These are phyloP conservation scores for Pseudisothecium myosuroides DNA, from an alignment of 225 moss, liverwort and hornwort genomes.

Conservation along the genomic window DNA sequence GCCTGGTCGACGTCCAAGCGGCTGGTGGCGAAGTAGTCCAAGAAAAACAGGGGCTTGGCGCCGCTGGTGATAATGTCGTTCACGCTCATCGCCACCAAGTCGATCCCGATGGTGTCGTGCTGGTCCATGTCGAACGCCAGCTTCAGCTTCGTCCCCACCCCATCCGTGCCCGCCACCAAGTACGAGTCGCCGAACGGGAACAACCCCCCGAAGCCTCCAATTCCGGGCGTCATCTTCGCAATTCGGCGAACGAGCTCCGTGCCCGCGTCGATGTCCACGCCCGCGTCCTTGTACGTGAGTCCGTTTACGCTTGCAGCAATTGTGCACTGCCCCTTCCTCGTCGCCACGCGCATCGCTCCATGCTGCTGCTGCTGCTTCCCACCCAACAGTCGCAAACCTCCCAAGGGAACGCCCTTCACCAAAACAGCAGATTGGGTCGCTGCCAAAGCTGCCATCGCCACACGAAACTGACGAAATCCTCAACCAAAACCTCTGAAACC, in stretches of 20 bases:
- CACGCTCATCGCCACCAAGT: conserved; percentile 98
- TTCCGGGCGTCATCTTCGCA: conserved; percentile 80
- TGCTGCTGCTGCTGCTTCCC: background rate
- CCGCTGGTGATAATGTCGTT: conserved; percentile 91
- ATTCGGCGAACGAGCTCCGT: conserved; percentile 83
- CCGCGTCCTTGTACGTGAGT: conserved; percentile 84
- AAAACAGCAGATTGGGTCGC: background rate
- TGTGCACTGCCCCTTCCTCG: background rate
- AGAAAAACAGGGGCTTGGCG: conserved; percentile 78
- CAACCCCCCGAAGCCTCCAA: conserved; percentile 88
- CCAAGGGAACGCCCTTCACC: background rate
- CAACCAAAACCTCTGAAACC: background rate
- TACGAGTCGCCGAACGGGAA: conserved; percentile 81
- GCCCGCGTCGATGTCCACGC: conserved; percentile 96
- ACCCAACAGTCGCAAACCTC: background rate
- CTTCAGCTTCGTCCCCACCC: conserved; percentile 95
- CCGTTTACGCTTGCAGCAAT: conserved; percentile 16
- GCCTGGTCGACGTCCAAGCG: conserved; percentile 79
- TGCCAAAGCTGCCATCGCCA: background rate
- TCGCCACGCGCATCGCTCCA: background rate
- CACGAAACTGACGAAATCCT: background rate
- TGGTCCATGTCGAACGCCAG: conserved; percentile 74
- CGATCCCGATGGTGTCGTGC: conserved; percentile 89
- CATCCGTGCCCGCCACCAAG: conserved; percentile 89
- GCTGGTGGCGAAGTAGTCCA: conserved; percentile 97